Percentiles rank a stretch among this genome's conserved stretches.
Conservation (phyloP, 2,329 filamentous ascomycete species). For the Aspergillus neoniger region DNA sequence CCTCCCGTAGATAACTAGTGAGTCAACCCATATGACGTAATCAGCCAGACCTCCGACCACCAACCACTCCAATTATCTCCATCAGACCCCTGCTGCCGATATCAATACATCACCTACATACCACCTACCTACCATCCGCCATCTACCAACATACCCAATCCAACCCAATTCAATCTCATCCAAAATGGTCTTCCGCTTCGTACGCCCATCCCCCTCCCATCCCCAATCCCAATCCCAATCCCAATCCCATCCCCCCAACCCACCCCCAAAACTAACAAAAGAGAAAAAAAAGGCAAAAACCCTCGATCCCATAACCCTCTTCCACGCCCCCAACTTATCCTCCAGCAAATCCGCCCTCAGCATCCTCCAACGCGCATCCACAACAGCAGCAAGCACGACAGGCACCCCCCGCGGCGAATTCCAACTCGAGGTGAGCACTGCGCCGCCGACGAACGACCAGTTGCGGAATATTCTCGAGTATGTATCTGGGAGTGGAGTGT, state of each 20-base stretch:
- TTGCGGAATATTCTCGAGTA: slow-evolving; percentile 83
- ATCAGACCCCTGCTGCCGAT: slow-evolving; percentile 4
- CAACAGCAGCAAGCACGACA: slow-evolving; percentile 69
- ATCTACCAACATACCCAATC: background rate
- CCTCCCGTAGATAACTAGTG: background rate
- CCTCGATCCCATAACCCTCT: slow-evolving; percentile 91
- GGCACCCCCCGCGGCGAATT: slow-evolving; percentile 77
- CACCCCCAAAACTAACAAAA: slow-evolving; percentile 1
- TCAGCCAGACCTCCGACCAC: slow-evolving; percentile 5
- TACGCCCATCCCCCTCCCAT: slow-evolving; percentile 8
- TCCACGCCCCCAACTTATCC: slow-evolving; percentile 76
- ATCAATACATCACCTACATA: background rate
- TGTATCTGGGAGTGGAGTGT: slow-evolving; percentile 19
- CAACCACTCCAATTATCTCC: background rate
- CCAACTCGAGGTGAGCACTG: slow-evolving; percentile 81
- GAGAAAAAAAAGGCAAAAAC: too few relatives aligned
- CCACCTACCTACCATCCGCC: background rate
- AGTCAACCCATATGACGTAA: slow-evolving; percentile 15
- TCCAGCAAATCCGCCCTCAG: slow-evolving; percentile 72
- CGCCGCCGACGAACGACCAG: slow-evolving; percentile 77
- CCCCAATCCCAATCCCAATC: background rate
- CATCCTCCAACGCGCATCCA: slow-evolving; percentile 78
- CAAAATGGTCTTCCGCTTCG: slow-evolving; percentile 30
- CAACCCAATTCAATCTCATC: background rate
- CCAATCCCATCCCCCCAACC: background rate